These are phyloP conservation scores for Paraleonurus japonicus DNA, from an alignment of 257 asterid species.

Conservation along the genomic window DNA sequence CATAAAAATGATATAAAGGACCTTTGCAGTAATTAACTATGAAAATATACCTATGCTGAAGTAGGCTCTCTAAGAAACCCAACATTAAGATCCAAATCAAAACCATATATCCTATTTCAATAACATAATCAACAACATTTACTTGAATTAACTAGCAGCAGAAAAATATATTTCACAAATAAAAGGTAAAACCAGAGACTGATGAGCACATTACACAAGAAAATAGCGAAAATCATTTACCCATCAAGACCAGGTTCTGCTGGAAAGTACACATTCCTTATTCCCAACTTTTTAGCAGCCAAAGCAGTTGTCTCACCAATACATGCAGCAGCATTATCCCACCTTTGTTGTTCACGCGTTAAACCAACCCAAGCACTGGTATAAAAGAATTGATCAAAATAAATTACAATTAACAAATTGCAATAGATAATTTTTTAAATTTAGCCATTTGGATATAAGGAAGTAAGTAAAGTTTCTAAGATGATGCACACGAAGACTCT, in stretches of 20 bases:
- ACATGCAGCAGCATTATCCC: constrained; percentile 73
- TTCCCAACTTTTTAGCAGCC: constrained; percentile 62
- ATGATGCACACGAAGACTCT: constrained; percentile 6
- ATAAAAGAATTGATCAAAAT: not conserved
- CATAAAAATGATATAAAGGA: not conserved
- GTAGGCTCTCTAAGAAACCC: not conserved
- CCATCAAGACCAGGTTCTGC: constrained; percentile 74
- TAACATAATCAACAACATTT: not conserved
- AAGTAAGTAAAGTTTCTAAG: not conserved
- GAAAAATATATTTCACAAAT: not conserved
- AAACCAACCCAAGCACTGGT: constrained; percentile 68
- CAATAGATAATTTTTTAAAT: not conserved
- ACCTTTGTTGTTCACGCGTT: constrained; percentile 44
- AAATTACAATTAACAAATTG: not conserved
- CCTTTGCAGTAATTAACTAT: not conserved
- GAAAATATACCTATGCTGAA: not conserved
- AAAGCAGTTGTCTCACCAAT: constrained; percentile 87
- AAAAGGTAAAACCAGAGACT: not conserved
- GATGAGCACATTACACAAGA: not conserved
- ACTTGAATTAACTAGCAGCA: not conserved
- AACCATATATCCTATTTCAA: not conserved
- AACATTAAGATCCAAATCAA: not conserved
- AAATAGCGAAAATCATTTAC: constrained; percentile 36
- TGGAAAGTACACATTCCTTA: constrained; percentile 61
- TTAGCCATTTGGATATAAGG: not conserved